Base-by-base conservation (phyloP, 2,329 filamentous ascomycete species). In the Cytospora leucostoma region DNA sequence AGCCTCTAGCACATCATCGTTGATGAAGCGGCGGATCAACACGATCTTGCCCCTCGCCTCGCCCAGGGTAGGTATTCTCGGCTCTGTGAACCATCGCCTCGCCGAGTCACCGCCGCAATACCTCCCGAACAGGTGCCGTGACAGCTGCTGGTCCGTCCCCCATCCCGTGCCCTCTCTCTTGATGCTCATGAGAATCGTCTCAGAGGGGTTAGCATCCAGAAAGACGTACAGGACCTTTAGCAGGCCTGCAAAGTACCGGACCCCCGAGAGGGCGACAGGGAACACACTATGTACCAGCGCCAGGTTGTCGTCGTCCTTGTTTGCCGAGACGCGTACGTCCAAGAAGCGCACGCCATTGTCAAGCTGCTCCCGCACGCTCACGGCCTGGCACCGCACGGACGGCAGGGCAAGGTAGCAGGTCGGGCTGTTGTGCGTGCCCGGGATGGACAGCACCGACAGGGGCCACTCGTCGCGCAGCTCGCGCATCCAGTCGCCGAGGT, bases 361-460 rank as follows among this genome's bases (percentile, higher is more conserved):
- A 34, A 99, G 86, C 76, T 99, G 95, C 59, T 89, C 86, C 56
- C 82, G 80, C 6, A 96, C 83, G 65, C 85, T 81, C 19, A 93
- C 92, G 38, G 91, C 88, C 78, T 99, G 95, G 76, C 95, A 98
- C 47, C 95, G 90, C 44, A 98, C 95, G 1, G 92, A 96, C 1
- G 95, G 95, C 6, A 97, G 84, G 13, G 95, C 93, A 56, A 86
- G 84, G 79, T 96, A 84, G 77, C 86, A 89, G 11, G 93, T 96
- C 7, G 95, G 92, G 19, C 91, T 92, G 78, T 99, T 98, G 80
- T 99, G 95, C 0, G 95, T 97, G 67, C 95, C 95, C 0, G 95
- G 95, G 67, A 98, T 95, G 56, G 90, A 95, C 56, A 99, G 85
- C 3, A 89, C 84, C 1, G 91, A 90, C 5, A 98, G 80, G 1